Percentiles rank a stretch among this genome's conserved stretches.
These are phyloP conservation scores for Citrullus mucosospermus DNA, from an alignment of 306 rosid genomes.

Conservation along the genomic window DNA sequence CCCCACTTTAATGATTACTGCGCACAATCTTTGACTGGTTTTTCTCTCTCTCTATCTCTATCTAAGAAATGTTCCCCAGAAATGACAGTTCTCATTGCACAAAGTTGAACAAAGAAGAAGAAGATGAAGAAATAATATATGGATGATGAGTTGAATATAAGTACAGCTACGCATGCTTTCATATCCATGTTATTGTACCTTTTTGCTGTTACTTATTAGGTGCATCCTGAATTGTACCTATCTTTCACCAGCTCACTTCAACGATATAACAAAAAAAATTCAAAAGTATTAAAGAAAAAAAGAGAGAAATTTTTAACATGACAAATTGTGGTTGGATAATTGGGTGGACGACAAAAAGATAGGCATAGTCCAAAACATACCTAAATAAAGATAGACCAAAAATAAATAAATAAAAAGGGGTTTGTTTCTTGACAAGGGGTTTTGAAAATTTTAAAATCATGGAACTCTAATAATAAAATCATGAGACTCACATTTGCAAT, in stretches of 20 bases:
- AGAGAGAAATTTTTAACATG: no score
- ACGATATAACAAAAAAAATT: no score
- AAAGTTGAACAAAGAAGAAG: background rate
- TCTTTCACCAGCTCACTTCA: no score
- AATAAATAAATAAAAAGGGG: background rate
- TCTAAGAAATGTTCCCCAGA: background rate
- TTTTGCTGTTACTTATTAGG: background rate
- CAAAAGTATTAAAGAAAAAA: no score
- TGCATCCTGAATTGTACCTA: no score
- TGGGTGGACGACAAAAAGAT: background rate
- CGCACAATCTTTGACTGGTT: constrained; percentile 76
- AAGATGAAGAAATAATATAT: background rate
- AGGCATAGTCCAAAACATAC: background rate
- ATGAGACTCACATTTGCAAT: background rate
- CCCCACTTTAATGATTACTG: constrained; percentile 63
- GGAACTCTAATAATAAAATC: background rate
- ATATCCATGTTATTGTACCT: background rate
- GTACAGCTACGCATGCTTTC: background rate
- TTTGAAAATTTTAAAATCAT: background rate
- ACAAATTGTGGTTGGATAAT: no score
- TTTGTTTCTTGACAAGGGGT: background rate
- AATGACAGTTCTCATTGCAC: background rate
- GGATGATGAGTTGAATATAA: no score
- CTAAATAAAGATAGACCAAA: background rate
- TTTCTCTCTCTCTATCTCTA: constrained; percentile 18